Evolutionary conservation across 2,329 filamentous ascomycete genomes (phyloP), one percentile per base, ranked within the genome.

Genomic region (Alternaria triticimaculans): DNA sequence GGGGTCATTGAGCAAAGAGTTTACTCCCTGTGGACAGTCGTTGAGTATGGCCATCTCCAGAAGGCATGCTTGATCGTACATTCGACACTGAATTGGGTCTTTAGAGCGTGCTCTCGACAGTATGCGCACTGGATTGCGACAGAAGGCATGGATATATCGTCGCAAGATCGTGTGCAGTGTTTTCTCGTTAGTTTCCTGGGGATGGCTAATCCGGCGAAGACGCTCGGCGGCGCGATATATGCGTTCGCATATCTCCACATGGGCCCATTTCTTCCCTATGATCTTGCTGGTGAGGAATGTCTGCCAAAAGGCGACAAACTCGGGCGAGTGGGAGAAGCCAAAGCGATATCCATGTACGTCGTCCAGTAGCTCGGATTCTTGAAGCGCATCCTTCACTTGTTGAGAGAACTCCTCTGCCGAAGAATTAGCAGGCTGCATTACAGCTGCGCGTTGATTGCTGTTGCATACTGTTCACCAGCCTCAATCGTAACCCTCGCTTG

Each of bases 271-370:
- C 37, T 23, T 53, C 23, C 7, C 48, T 20, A 59, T 55, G 28
- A 63, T 48, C 43, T 41, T 55, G 6, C 23, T 44, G 9, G 56
- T 63, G 6, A 63, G 43, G 14, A 55, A 63, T 11, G 37, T 18
- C 15, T 60, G 60, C 60, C 55, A 60, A 58, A 63, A 63, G 11
- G 57, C 20, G 15, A 48, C 43, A 14, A 50, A 46, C 12, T 60
- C 50, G 12, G 41, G 43, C 25, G 23, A 50, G 11, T 50, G n/a
- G 15, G 48, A n/a, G n/a, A 30, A 2, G 11, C 44, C 11, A 37
- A 51, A 33, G 28, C 25, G 37, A 20, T 41, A 41, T 18, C 37
- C 37, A 18, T 41, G 37, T 18, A 41, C 37, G n/a, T 41, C 49
- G 6, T 50, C 44, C 23, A 43, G 44, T 15, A 45, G 28, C 10